Evolutionary conservation across 2,329 filamentous ascomycete species (phyloP).

Genomic region (Diaporthe sp.): DNA sequence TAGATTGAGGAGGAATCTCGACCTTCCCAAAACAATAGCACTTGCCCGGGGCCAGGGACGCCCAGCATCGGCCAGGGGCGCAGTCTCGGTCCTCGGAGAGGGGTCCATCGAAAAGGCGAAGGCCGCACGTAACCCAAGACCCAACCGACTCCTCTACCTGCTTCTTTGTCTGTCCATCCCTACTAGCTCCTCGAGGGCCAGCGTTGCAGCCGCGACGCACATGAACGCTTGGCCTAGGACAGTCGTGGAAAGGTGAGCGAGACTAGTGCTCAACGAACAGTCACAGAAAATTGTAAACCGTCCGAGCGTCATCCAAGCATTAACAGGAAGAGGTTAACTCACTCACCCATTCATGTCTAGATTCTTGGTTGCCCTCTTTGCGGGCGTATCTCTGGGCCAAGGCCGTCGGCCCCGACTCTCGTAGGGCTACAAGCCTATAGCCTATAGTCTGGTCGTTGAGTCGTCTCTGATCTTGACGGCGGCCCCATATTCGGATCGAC

Average conservation of each 20-base stretch:
- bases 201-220: constrained; percentile 21
- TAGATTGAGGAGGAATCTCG: not conserved
- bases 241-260: constrained; percentile 20
- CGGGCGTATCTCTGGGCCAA: not conserved
- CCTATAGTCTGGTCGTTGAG: not conserved
- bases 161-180: not conserved
- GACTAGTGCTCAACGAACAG: constrained; percentile 17
- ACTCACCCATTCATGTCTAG: not conserved
- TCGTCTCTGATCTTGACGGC: constrained; percentile 2
- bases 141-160: not conserved
- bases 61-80: not conserved
- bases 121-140: too few relatives aligned
- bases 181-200: not conserved
- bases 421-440: constrained; percentile 10
- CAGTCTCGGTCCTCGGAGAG: not conserved
- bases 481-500: constrained; percentile 16
- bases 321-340: not conserved
- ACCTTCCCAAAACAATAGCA: constrained; percentile 12
- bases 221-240: constrained; percentile 24
- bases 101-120: not conserved
- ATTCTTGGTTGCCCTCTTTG: not conserved
- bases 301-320: constrained; percentile 9
- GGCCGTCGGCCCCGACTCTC: not conserved
- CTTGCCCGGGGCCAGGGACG: constrained; percentile 17
- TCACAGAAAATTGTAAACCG: not conserved